Conservation (phyloP, 495 filamentous ascomycete genomes). For the Chaetomium fimeti region DNA sequence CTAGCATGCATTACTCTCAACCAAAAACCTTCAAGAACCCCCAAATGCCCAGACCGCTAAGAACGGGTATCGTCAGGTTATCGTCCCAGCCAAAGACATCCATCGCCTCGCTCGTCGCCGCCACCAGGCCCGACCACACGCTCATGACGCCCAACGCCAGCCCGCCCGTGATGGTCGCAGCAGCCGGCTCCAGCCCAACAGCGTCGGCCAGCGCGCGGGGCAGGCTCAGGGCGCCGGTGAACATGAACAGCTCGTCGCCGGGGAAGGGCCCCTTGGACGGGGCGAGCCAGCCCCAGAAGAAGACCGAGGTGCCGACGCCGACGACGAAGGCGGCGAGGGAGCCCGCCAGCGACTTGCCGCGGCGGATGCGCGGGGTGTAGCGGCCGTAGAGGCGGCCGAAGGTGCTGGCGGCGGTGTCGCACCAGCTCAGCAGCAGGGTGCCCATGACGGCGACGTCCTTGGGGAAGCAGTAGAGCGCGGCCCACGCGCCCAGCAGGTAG, state of each 20-base stretch:
- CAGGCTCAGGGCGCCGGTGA: conserved; percentile 67
- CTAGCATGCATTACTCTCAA: conserved; percentile 31
- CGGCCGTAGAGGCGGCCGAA: conserved; percentile 84
- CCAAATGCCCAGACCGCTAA: conserved; percentile 89
- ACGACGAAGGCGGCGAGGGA: conserved; percentile 78
- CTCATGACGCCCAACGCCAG: conserved; percentile 82
- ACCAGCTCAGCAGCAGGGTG: conserved; percentile 90
- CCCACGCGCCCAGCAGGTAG: conserved; percentile 88
- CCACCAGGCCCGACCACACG: conserved; percentile 81
- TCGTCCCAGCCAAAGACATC: conserved; percentile 94
- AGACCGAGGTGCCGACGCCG: conserved; percentile 73
- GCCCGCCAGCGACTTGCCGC: conserved; percentile 88
- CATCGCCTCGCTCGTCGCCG: conserved; percentile 82
- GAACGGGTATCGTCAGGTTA: conserved; percentile 91
- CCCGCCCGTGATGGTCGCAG: conserved; percentile 59
- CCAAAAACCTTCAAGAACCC: conserved; percentile 92
- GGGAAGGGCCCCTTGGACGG: conserved; percentile 64
- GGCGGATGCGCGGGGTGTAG: conserved; percentile 79
- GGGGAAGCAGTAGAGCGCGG: conserved; percentile 79
- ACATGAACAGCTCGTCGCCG: conserved; percentile 76
- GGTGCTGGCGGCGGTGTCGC: conserved; percentile 93
- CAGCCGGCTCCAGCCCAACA: conserved; percentile 49
- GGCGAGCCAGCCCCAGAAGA: conserved; percentile 85
- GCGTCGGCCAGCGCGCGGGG: conserved; percentile 54
- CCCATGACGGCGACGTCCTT: conserved; percentile 93